Evolutionary conservation across 176 grass and related monocot species (phyloP).

Genomic region (Oryza longistaminata): DNA sequence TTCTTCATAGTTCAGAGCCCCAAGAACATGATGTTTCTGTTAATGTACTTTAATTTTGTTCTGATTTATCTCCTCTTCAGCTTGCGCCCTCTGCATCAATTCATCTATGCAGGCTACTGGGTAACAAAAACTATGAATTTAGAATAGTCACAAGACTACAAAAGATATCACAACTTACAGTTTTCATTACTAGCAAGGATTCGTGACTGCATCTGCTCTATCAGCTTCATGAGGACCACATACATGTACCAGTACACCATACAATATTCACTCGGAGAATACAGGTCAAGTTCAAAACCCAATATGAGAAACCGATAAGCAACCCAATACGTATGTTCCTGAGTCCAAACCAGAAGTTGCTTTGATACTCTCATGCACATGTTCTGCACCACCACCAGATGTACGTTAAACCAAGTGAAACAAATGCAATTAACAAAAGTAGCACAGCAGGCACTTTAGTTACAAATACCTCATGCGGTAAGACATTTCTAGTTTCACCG

Average conservation of each 20-base stretch:
- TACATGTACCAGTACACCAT: conserved; percentile 99
- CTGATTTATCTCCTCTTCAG: not conserved
- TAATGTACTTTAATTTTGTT: conserved; percentile 4
- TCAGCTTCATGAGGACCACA: conserved; percentile 66
- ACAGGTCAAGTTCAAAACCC: conserved; percentile 94
- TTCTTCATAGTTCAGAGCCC: not conserved
- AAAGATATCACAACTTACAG: conserved; percentile 53
- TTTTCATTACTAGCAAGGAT: conserved; percentile 66
- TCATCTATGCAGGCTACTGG: not conserved
- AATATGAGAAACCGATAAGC: conserved; percentile 90
- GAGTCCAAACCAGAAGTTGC: conserved; percentile 84
- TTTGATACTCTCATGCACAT: conserved; percentile 91
- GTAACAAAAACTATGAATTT: not conserved
- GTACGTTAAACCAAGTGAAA: conserved; percentile 25
- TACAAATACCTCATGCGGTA: conserved; percentile 61
- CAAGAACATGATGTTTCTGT: not conserved
- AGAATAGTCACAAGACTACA: conserved; percentile 17
- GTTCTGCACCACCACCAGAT: conserved; percentile 55
- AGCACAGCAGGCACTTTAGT: conserved; percentile 6
- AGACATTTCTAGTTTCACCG: conserved; percentile 63
- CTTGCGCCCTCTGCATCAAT: not conserved
- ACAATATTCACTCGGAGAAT: conserved; percentile 77
- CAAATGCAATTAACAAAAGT: conserved; percentile 18
- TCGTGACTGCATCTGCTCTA: conserved; percentile 82
- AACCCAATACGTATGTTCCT: conserved; percentile 86